Conservation (phyloP, 176 grass and related monocot species). For the Musa itinerans region DNA sequence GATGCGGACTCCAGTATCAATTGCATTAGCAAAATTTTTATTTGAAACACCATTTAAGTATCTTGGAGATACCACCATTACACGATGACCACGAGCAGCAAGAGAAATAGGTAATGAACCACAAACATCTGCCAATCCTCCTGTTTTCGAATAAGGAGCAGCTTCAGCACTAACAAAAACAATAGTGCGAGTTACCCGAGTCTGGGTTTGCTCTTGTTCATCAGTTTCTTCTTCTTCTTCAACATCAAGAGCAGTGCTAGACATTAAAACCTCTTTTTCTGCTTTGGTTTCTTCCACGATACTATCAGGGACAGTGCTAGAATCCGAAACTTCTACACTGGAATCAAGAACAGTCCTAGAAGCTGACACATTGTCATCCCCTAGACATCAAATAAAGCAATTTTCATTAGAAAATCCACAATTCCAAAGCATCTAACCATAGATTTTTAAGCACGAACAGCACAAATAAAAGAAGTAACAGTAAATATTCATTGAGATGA, state of each 20-base stretch:
- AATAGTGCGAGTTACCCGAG: conserved; percentile 48
- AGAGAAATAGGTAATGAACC: conserved; percentile 88
- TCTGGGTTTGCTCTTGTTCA: conserved; percentile 4
- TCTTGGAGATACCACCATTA: conserved; percentile 91
- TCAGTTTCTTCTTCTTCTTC: conserved; percentile 20
- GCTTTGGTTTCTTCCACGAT: conserved; percentile 1
- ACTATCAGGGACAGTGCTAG: not conserved
- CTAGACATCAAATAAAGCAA: conserved; percentile 1
- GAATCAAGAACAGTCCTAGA: conserved; percentile 3
- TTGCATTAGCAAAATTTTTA: conserved; percentile 41
- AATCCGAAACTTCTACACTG: not conserved
- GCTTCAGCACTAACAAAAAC: conserved; percentile 82
- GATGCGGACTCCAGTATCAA: conserved; percentile 45
- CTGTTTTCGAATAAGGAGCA: conserved; percentile 87
- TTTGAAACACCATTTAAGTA: conserved; percentile 64
- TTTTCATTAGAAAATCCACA: not conserved
- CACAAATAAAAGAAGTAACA: not conserved
- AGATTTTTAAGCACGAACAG: not conserved
- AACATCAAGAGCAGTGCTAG: not conserved
- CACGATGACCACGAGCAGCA: conserved; percentile 78
- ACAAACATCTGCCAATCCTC: conserved; percentile 91
- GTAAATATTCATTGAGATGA: not conserved
- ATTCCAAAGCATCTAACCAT: not conserved
- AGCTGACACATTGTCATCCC: not conserved
- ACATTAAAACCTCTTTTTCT: conserved; percentile 7